Base-by-base conservation (phyloP, 768 basidiomycete genomes). In the Clitopilus passeckerianus region DNA sequence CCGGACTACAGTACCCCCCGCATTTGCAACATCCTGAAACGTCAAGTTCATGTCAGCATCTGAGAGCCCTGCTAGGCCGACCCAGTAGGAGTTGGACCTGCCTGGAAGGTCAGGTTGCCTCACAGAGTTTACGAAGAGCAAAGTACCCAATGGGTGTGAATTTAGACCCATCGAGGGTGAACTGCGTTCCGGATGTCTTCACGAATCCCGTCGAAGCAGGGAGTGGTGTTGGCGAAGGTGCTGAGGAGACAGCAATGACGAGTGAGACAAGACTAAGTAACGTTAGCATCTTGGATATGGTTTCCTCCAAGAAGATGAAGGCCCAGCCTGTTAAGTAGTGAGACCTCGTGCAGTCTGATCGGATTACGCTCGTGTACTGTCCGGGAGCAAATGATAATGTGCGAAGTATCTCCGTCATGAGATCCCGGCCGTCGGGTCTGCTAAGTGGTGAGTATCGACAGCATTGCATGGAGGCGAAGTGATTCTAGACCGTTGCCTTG, bases 121-220 rank as follows among this genome's bases (percentile, higher is more conserved):
- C 3, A 34, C n/a, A 2, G 16, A 41, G 52, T 23, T 5, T n/a
- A 2, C 6, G n/a, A 64, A n/a, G n/a, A n/a, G n/a, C n/a, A n/a
- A n/a, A 78, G 22, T 44, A 84, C 83, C 84, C 85, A 57, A 81
- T 81, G 5, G 82, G 77, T 18, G 79, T 82, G 65, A 74, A 86
- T 22, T 71, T 73, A 24, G 70, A 60, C 5, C 82, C 84, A 62
- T 82, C 75, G 24, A 86, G 68, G 6, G 70, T 74, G 68, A 86
- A 86, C n/a, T 73, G 72, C 53, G 80, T 82, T 7, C 84, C 82
- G 10, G 79, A 76, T 6, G 73, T 73, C 61, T 77, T 75, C 18
- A 86, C 80, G 56, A 75, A 77, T 0, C 72, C 70, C 22, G 68
- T 67, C 3, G 71, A 44, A n/a, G n/a, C 0, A 62, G 60, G 5